A percentile compares a stretch with the other conserved stretches of the same genome.
Conservation (phyloP, 495 filamentous ascomycete species). For the Margaritispora aquatica region DNA sequence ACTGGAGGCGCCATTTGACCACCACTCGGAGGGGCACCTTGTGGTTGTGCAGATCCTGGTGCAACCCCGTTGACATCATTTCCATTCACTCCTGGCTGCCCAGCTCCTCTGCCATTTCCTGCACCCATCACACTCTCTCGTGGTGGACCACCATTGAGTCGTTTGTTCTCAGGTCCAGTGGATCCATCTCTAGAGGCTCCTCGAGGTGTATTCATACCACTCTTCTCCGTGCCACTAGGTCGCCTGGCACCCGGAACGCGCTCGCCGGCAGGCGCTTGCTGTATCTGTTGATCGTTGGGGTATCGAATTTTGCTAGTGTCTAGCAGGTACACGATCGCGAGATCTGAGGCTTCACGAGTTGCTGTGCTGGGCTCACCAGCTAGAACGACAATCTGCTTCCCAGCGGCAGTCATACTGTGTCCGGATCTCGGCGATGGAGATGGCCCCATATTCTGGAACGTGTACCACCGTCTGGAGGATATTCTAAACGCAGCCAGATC, state of each 20-base stretch:
- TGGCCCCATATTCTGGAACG: slow-evolving; percentile 99
- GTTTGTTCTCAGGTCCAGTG: slow-evolving; percentile 48
- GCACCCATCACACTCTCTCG: slow-evolving; percentile 49
- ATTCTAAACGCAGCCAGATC: slow-evolving; percentile 96
- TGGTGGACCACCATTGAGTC: slow-evolving; percentile 41
- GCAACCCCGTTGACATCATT: slow-evolving; percentile 24
- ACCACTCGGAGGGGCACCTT: slow-evolving; percentile 31
- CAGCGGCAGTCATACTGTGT: slow-evolving; percentile 94
- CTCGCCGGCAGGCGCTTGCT: slow-evolving; percentile 31
- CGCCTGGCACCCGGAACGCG: slow-evolving; percentile 29
- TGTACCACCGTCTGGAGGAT: slow-evolving; percentile 89
- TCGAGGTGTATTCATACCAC: slow-evolving; percentile 25
- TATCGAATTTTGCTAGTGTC: slow-evolving; percentile 96
- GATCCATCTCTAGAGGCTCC: slow-evolving; percentile 58
- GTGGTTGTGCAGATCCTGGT: slow-evolving; percentile 23
- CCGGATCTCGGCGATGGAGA: slow-evolving; percentile 90
- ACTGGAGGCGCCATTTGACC: slow-evolving; percentile 7
- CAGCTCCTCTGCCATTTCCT: slow-evolving; percentile 24
- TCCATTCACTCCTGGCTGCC: slow-evolving; percentile 24
- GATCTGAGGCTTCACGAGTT: slow-evolving; percentile 68
- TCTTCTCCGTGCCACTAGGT: slow-evolving; percentile 33
- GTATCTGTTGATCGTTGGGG: slow-evolving; percentile 67
- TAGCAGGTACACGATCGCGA: slow-evolving; percentile 84
- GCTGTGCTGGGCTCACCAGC: slow-evolving; percentile 92
- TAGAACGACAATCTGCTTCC: slow-evolving; percentile 84